These are phyloP conservation scores for Scedosporium minutisporum DNA, from an alignment of 2,329 filamentous ascomycete genomes.

Conservation along the genomic window DNA sequence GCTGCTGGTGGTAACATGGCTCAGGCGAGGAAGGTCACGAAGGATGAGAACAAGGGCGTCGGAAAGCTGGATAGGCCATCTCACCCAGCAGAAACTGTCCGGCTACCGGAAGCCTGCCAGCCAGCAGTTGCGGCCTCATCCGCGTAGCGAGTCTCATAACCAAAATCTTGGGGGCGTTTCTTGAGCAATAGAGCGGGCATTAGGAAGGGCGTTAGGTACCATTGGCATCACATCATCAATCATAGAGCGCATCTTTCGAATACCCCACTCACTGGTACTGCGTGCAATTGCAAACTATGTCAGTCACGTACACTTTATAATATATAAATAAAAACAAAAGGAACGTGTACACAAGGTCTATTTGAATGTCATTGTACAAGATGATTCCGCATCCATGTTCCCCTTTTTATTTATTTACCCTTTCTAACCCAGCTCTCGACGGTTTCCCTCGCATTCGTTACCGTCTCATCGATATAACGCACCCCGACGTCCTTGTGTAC, in stretches of 20 bases:
- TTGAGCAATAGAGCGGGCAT: too few relatives aligned
- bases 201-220: too few relatives aligned
- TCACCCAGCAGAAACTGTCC: background rate
- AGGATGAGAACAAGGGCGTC: constrained; percentile 18
- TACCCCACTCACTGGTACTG: background rate
- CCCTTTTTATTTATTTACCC: constrained; percentile 52
- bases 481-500: constrained; percentile 63
- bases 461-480: constrained; percentile 70
- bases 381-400: constrained; percentile 10
- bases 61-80: background rate
- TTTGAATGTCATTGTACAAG: constrained; percentile 9
- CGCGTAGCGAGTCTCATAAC: background rate
- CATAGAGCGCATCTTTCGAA: too few relatives aligned
- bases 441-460: constrained; percentile 62
- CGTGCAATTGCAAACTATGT: background rate
- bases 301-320: background rate
- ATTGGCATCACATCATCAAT: too few relatives aligned
- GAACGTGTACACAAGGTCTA: constrained; percentile 11
- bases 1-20: constrained; percentile 38
- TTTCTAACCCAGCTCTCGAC: constrained; percentile 88
- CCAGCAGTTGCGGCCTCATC: constrained; percentile 1
- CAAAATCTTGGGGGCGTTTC: too few relatives aligned
- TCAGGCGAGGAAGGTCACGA: constrained; percentile 23
- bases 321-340: constrained; percentile 9
- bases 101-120: background rate